A percentile compares a stretch with the other conserved stretches of the same genome.
These are phyloP conservation scores for Linum tenue DNA, from an alignment of 345 rosid genomes.

Conservation along the genomic window DNA sequence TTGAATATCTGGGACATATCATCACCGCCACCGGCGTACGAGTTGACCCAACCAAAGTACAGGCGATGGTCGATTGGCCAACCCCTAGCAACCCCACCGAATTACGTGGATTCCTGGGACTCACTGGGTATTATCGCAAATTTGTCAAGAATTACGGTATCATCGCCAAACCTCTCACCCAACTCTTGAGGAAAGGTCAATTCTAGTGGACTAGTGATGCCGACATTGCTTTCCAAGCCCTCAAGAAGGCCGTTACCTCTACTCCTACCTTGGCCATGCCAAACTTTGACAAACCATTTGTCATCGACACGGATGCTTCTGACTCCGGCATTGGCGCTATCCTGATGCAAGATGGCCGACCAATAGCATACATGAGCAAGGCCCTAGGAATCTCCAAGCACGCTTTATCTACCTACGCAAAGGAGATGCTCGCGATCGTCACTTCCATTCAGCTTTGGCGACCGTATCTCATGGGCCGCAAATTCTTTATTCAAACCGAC, in stretches of 20 bases:
- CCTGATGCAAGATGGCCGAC: not conserved
- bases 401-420: not conserved
- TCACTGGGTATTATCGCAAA: not conserved
- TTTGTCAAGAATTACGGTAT: not conserved
- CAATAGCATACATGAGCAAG: not conserved
- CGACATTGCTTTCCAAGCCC: not conserved
- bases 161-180: not conserved
- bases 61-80: not conserved
- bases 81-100: not conserved
- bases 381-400: not conserved
- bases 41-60: not conserved
- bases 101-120: not conserved
- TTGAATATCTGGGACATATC: slow-evolving; percentile 7
- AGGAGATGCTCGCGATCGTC: not conserved
- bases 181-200: not conserved
- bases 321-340: not conserved
- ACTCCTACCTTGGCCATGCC: slow-evolving; percentile 4
- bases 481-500: slow-evolving; percentile 1
- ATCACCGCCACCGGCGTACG: not conserved
- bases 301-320: not conserved
- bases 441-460: not conserved
- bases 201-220: not conserved
- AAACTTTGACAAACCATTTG: not conserved
- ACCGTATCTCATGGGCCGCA: not conserved
- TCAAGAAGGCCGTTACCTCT: not conserved